A percentile compares a stretch with the other conserved stretches of the same genome.
These are phyloP conservation scores for Manihot esculenta DNA, from an alignment of 441 rosid species.

Conservation along the genomic window DNA sequence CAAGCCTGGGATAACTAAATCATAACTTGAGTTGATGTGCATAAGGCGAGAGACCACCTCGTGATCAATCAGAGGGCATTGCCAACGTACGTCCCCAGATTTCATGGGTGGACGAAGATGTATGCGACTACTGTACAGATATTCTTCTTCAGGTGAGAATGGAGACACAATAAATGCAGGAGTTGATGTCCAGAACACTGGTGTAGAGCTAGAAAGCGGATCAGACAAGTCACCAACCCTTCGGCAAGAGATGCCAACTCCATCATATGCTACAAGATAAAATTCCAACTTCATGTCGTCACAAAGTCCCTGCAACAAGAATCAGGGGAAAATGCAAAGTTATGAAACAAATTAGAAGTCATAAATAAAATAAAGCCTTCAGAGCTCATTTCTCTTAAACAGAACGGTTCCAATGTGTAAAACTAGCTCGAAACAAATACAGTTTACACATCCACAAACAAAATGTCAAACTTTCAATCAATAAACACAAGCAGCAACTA, in stretches of 20 bases:
- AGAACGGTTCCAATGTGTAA: background rate
- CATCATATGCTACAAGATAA: slow-evolving; percentile 73
- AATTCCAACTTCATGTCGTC: slow-evolving; percentile 64
- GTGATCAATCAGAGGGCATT: slow-evolving; percentile 21
- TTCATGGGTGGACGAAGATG: slow-evolving; percentile 42
- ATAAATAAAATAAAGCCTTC: background rate
- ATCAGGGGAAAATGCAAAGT: slow-evolving; percentile 29
- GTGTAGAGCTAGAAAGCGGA: slow-evolving; percentile 39
- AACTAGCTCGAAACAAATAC: background rate
- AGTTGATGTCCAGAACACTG: slow-evolving; percentile 71
- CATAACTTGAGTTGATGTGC: slow-evolving; percentile 59
- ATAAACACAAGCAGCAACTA: background rate
- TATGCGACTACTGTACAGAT: slow-evolving; percentile 47
- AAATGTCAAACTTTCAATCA: slow-evolving; percentile 2
- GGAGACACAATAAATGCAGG: slow-evolving; percentile 46
- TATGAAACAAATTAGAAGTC: background rate
- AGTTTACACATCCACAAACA: background rate
- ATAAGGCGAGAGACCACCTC: slow-evolving; percentile 51
- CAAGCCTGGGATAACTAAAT: slow-evolving; percentile 44
- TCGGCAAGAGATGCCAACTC: slow-evolving; percentile 68
- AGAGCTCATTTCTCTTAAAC: background rate
- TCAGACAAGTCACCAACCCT: slow-evolving; percentile 58
- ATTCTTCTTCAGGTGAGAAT: slow-evolving; percentile 53
- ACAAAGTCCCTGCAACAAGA: slow-evolving; percentile 62
- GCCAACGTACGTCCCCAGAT: slow-evolving; percentile 20